Evolutionary conservation across 768 basidiomycete genomes (phyloP), one percentile per base, ranked within the genome.

Genomic region (Boletus barrowsii): DNA sequence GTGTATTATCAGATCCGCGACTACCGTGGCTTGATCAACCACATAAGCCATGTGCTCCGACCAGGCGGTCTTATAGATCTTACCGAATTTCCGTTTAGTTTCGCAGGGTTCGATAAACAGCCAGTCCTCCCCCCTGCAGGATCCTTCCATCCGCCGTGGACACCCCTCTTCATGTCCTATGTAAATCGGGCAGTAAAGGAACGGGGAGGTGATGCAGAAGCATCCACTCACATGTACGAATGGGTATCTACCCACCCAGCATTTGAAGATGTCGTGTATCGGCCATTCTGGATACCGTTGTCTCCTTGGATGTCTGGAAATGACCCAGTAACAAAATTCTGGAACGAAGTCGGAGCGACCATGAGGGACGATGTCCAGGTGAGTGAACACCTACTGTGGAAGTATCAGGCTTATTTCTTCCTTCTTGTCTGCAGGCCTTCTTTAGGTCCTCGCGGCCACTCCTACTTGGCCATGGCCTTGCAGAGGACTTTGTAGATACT

Each of bases 21-120:
- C 65, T 92, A 85, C 57, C 70, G 73, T 3, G 71, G 66, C 15
- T 71, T 91, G 56, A 77, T 90, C 49, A 76, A 88, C 67, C 84
- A 90, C 48, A 84, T 88, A 43, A 74, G 77, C 35, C 80, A 78
- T 50, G 80, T 85, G 44, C 76, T 92, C 41, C 80, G 87, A 42
- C 87, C 88, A 2, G 82, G 83, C 24, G 90, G 90, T 30, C 74
- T 91, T 30, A 65, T 88, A 53, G 76, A 85, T 47, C 56, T 90
- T 15, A 72, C 79, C 49, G 90, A 92, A 71, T 87, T 82, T 62
- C 86, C 87, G 48, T 90, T 87, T 63, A 65, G 71, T 53, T 72
- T 81, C n/a, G 83, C 88, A 59, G 85, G 83, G 58, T 53, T 53
- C 17, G 70, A 86, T 54, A 76, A 76, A 58, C 65, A 66, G 20